A percentile compares a stretch with the other conserved stretches of the same genome.
phyloP scores from a whole-genome alignment of 23 red algal genomes.

The Agarophyton chilense region DNA sequence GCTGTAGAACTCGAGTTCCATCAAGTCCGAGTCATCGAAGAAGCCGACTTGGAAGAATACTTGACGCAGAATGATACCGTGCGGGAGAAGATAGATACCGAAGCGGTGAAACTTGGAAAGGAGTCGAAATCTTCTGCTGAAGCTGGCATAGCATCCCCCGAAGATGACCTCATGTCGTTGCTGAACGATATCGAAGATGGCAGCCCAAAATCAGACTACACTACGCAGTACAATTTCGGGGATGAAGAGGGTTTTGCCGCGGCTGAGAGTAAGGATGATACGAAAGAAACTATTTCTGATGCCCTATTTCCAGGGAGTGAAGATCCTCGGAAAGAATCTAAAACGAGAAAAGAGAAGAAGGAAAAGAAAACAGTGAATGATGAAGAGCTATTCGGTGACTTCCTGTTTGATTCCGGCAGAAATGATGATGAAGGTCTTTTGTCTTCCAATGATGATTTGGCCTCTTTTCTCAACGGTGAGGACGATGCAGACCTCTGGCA shows the following conservation, averaged over 20 bases:
- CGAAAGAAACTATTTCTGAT: neutral
- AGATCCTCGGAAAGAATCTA: neutral
- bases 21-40: constrained; percentile 46
- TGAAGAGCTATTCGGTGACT: neutral
- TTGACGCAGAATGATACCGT: neutral
- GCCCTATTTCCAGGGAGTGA: neutral
- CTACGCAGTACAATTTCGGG: neutral
- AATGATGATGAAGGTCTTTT: neutral
- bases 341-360: neutral
- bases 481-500: constrained; percentile 28
- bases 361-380: neutral
- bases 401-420: neutral
- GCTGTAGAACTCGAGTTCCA: constrained; percentile 52
- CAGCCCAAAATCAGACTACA: neutral
- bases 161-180: constrained; percentile 47
- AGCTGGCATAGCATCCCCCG: constrained; percentile 40
- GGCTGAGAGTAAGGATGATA: neutral
- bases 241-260: constrained; percentile 16
- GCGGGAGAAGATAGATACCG: neutral
- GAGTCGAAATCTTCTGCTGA: neutral
- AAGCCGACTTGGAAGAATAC: constrained; percentile 9
- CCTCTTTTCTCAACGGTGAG: neutral
- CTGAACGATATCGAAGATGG: neutral
- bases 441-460: constrained; percentile 8
- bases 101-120: neutral